phyloP scores from a whole-genome alignment of 31 red algal species.

The Asparagopsis taxiformis region DNA sequence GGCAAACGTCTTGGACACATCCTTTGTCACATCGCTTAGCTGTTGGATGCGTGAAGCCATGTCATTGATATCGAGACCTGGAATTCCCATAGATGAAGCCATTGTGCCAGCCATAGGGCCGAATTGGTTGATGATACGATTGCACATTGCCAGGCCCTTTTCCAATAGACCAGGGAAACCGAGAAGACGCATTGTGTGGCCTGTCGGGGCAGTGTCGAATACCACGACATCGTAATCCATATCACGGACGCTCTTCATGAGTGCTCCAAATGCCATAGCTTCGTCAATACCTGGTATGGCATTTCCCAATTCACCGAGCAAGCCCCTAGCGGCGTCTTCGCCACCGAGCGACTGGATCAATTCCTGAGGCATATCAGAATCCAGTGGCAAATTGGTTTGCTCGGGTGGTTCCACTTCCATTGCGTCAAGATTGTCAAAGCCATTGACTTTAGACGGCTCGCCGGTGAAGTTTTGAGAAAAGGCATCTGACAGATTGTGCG shows the following conservation, averaged over 20 bases:
- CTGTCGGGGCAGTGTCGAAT: constrained; percentile 90
- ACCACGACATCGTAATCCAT: constrained; percentile 76
- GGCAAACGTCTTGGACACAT: constrained; percentile 68
- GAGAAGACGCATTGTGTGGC: constrained; percentile 81
- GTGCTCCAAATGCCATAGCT: constrained; percentile 70
- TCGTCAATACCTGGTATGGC: constrained; percentile 90
- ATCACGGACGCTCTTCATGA: constrained; percentile 71
- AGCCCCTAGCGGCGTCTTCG: constrained; percentile 12
- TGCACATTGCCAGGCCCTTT: constrained; percentile 64
- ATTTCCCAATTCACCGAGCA: constrained; percentile 35
- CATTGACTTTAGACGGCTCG: constrained; percentile 61
- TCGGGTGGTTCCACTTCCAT: constrained; percentile 85
- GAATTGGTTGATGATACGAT: constrained; percentile 60
- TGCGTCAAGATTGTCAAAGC: constrained; percentile 75
- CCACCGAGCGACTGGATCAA: constrained; percentile 41
- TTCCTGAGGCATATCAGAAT: constrained; percentile 11
- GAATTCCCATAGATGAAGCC: constrained; percentile 64
- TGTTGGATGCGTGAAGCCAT: constrained; percentile 62
- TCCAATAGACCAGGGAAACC: constrained; percentile 84
- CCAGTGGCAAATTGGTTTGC: background rate
- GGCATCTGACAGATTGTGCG: constrained; percentile 93
- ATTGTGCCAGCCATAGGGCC: constrained; percentile 78
- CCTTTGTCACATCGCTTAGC: constrained; percentile 49
- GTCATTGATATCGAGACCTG: constrained; percentile 46
- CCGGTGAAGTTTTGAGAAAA: constrained; percentile 88